phyloP scores from a whole-genome alignment of 495 filamentous ascomycete species.

The Tuber borchii region DNA sequence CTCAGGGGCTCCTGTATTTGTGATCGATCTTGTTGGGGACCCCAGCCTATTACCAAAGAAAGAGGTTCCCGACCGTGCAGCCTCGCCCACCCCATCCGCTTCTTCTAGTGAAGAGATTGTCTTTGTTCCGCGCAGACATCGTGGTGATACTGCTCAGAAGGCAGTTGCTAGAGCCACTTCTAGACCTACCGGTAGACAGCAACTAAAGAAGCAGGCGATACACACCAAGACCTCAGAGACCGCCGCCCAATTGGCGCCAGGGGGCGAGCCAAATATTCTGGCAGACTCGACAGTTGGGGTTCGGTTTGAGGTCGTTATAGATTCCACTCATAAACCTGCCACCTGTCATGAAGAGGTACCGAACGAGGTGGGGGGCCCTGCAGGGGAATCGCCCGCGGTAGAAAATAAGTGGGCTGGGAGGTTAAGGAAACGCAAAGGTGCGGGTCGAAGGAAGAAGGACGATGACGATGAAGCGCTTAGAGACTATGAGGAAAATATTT shows the following conservation, averaged over 20 bases:
- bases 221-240: not conserved
- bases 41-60: constrained; percentile 11
- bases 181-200: not conserved
- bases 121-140: constrained; percentile 34
- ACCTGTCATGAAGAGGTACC: not conserved
- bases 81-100: constrained; percentile 14
- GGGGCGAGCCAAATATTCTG: not conserved
- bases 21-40: constrained; percentile 23
- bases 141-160: not conserved
- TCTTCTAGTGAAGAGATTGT: constrained; percentile 36
- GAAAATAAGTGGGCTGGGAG: not conserved
- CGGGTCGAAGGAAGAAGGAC: not conserved
- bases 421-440: constrained; percentile 25
- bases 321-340: not conserved
- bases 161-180: not conserved
- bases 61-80: constrained; percentile 2
- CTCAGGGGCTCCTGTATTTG: constrained; percentile 11
- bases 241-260: not conserved
- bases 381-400: not conserved
- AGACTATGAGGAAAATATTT: constrained; percentile 73
- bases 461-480: constrained; percentile 56
- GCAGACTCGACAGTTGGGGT: not conserved
- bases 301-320: not conserved
- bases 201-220: not conserved
- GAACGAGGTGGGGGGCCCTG: not conserved